Conservation (phyloP, 352 stramenopile genomes). For the Globisporangium mamillatum region DNA sequence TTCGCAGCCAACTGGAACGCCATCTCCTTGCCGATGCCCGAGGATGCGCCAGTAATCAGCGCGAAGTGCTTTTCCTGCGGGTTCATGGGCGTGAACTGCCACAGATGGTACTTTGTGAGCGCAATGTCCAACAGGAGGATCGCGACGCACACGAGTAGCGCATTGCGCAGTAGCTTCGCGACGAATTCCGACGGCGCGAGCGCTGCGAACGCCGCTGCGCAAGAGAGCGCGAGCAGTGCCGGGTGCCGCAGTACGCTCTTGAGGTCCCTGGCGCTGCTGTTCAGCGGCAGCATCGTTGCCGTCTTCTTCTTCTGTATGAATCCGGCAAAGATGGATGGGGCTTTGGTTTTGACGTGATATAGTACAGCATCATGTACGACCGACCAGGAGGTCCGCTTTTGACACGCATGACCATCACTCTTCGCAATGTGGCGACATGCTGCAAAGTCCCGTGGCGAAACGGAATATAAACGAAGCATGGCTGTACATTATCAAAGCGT, state of each 20-base stretch:
- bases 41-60: constrained; percentile 66
- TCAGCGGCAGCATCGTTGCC: not conserved
- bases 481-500: not conserved
- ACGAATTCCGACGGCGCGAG: constrained; percentile 18
- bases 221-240: not conserved
- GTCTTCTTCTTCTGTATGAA: not conserved
- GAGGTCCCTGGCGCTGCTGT: not conserved
- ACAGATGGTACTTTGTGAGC: constrained; percentile 50
- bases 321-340: too few relatives aligned
- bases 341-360: not conserved
- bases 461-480: not conserved
- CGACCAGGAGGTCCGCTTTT: not conserved
- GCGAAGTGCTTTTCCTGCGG: constrained; percentile 30
- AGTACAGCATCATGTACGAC: not conserved
- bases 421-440: not conserved
- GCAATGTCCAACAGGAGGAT: constrained; percentile 34
- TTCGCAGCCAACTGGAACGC: constrained; percentile 60
- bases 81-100: constrained; percentile 27
- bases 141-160: constrained; percentile 36
- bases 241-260: not conserved
- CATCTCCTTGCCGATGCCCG: constrained; percentile 70
- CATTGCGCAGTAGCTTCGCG: constrained; percentile 22
- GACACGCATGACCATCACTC: constrained; percentile 1
- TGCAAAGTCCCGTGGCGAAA: not conserved
- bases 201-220: not conserved